phyloP scores from a whole-genome alignment of 345 rosid species.

The Brassica nigra region DNA sequence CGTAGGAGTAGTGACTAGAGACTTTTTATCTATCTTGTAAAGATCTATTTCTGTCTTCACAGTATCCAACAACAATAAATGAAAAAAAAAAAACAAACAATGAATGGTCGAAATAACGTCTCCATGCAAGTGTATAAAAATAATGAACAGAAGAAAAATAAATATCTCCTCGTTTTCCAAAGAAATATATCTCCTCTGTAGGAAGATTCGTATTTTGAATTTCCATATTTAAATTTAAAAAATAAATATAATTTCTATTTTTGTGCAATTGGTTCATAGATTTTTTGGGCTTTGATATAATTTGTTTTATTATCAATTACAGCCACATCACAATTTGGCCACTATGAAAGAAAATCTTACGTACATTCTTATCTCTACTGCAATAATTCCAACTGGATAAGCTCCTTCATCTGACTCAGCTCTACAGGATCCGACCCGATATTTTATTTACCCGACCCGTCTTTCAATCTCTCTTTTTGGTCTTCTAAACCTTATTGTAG shows the following conservation, averaged over 20 bases:
- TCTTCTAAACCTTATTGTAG: neutral
- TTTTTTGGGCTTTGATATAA: neutral
- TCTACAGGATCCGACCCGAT: conserved; percentile 27
- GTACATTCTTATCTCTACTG: conserved; percentile 39
- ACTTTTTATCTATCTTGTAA: conserved; percentile 12
- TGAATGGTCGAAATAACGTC: conserved; percentile 14
- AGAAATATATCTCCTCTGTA: neutral
- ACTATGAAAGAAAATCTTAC: conserved; percentile 10
- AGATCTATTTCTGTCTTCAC: conserved; percentile 24
- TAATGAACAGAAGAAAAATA: neutral
- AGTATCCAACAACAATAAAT: neutral
- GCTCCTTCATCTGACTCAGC: conserved; percentile 37
- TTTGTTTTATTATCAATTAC: conserved; percentile 2
- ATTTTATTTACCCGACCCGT: conserved; percentile 27
- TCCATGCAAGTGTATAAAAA: neutral
- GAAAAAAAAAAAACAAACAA: neutral
- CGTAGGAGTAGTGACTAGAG: neutral
- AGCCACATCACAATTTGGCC: conserved; percentile 35
- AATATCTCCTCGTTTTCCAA: no score
- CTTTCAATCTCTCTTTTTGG: neutral
- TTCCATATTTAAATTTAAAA: neutral
- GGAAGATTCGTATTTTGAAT: conserved; percentile 6
- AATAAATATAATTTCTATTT: neutral
- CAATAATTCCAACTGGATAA: conserved; percentile 39
- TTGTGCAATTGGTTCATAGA: neutral